Conservation (phyloP, 2,329 filamentous ascomycete genomes). For the Leptographium galeiforme region DNA sequence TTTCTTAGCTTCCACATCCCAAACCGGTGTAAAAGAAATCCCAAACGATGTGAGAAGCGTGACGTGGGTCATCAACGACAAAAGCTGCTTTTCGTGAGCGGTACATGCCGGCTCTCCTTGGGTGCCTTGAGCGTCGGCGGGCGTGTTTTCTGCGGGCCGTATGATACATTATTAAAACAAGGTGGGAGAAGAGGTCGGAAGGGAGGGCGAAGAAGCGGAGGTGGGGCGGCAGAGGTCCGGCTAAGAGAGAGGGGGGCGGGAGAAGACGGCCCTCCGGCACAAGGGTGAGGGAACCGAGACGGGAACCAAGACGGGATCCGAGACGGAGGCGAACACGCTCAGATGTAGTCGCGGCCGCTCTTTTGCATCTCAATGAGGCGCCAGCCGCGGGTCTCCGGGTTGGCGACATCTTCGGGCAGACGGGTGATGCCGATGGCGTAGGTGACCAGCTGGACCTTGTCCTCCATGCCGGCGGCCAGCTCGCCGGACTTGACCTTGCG, state of each 20-base stretch:
- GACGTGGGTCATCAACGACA: not conserved
- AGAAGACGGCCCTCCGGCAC: too few species aligned
- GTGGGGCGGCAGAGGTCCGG: not conserved
- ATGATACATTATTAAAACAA: conserved; percentile 1
- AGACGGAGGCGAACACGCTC: not conserved
- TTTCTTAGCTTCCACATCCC: not conserved
- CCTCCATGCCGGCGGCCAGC: conserved; percentile 93
- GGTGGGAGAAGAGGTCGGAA: not conserved
- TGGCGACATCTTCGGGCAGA: conserved; percentile 88
- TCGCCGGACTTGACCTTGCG: conserved; percentile 79
- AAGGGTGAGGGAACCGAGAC: not conserved
- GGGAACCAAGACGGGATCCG: not conserved
- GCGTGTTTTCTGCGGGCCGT: not conserved
- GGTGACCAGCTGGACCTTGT: conserved; percentile 94
- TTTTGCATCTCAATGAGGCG: conserved; percentile 97
- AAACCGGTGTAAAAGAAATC: not conserved
- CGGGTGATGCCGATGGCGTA: conserved; percentile 95
- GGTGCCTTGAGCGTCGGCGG: not conserved
- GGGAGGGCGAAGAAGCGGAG: not conserved
- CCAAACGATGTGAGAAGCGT: not conserved
- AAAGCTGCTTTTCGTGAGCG: not conserved
- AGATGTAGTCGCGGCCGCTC: conserved; percentile 78
- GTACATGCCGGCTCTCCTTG: not conserved
- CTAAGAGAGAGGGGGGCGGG: not conserved
- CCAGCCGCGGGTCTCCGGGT: conserved; percentile 94